Conservation (phyloP, 1,139 yeast genomes). For the Suhomyces bokatorum region DNA sequence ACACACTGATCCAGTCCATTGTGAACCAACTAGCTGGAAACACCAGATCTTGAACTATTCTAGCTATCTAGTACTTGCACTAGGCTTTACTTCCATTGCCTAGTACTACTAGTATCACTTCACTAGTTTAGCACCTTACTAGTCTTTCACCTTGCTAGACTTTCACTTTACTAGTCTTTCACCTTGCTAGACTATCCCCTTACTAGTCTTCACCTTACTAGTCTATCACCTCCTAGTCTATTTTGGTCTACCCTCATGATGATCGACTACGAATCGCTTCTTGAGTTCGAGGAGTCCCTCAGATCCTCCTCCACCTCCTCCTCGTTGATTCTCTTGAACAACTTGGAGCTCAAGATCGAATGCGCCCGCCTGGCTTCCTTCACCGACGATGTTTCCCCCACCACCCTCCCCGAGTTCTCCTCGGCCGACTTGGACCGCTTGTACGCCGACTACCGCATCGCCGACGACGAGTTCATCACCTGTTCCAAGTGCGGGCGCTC, state of each 20-base stretch:
- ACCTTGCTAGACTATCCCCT: too few relatives aligned
- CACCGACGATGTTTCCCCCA: constrained; percentile 12
- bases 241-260: constrained; percentile 1
- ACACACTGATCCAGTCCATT: too few relatives aligned
- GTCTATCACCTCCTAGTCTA: not conserved
- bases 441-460: constrained; percentile 28
- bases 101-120: too few relatives aligned
- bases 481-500: constrained; percentile 33
- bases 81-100: too few relatives aligned
- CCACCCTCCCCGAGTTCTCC: constrained; percentile 14
- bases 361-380: constrained; percentile 22
- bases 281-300: constrained; percentile 47
- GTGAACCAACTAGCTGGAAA: too few relatives aligned
- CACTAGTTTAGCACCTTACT: too few relatives aligned
- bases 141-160: too few relatives aligned
- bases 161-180: too few relatives aligned
- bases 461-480: constrained; percentile 38
- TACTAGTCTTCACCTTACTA: constrained; percentile 1
- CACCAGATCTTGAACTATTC: too few relatives aligned
- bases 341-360: constrained; percentile 37
- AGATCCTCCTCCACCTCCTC: constrained; percentile 21
- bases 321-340: constrained; percentile 26
- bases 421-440: constrained; percentile 18
- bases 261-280: constrained; percentile 36
- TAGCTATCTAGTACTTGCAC: too few relatives aligned